phyloP scores from a whole-genome alignment of 495 filamentous ascomycete species.

The Melanomma pulvis-pyrius region DNA sequence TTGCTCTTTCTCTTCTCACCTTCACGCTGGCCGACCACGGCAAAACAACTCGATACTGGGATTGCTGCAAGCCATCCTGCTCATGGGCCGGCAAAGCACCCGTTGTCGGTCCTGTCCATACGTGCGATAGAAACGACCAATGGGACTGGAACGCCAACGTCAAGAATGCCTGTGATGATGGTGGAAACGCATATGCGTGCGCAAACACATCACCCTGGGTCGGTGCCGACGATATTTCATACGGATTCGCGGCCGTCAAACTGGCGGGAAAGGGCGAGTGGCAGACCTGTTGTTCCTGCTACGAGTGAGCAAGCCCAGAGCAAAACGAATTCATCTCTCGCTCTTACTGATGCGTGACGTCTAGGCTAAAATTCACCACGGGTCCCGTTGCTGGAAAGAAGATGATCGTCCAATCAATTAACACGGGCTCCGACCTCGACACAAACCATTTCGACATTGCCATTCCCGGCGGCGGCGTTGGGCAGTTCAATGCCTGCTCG shows the following conservation, averaged over 20 bases:
- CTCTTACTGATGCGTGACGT: not conserved
- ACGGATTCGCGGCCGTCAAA: slow-evolving; percentile 64
- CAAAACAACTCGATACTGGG: slow-evolving; percentile 66
- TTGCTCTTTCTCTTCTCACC: not conserved
- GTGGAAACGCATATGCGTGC: slow-evolving; percentile 63
- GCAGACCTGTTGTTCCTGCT: slow-evolving; percentile 67
- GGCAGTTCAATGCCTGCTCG: not conserved
- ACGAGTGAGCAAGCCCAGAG: slow-evolving; percentile 44
- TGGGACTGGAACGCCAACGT: slow-evolving; percentile 43
- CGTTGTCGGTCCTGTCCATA: slow-evolving; percentile 51
- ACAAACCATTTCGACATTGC: slow-evolving; percentile 7
- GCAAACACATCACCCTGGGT: slow-evolving; percentile 63
- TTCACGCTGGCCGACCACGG: not conserved
- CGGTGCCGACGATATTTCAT: slow-evolving; percentile 56
- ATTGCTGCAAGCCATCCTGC: slow-evolving; percentile 69
- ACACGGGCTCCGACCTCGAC: slow-evolving; percentile 49
- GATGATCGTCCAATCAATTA: slow-evolving; percentile 68
- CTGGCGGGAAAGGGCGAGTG: slow-evolving; percentile 53
- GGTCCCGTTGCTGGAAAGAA: slow-evolving; percentile 52
- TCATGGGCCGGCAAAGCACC: slow-evolving; percentile 61
- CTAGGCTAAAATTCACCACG: slow-evolving; percentile 6
- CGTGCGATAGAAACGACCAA: slow-evolving; percentile 59
- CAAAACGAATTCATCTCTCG: not conserved
- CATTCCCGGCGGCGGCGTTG: slow-evolving; percentile 1
- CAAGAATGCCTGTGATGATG: slow-evolving; percentile 49